These are phyloP conservation scores for Ophiosphaerella herpotricha DNA, from an alignment of 2,329 filamentous ascomycete genomes.

Conservation along the genomic window DNA sequence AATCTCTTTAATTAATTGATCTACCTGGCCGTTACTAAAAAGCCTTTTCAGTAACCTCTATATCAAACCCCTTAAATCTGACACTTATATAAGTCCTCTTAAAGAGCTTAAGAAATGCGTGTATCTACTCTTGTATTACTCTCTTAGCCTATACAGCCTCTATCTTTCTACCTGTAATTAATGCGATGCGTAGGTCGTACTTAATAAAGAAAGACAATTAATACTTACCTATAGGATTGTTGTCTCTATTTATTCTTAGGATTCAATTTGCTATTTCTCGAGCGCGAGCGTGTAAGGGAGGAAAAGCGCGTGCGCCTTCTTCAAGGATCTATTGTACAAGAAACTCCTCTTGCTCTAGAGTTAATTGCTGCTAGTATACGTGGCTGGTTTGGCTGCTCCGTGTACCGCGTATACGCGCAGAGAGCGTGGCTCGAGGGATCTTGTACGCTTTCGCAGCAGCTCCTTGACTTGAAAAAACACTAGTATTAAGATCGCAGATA, in stretches of 20 bases:
- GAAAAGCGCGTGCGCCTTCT: no score
- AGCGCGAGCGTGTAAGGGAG: no score
- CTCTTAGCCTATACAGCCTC: constrained; percentile 7
- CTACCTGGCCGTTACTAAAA: no score
- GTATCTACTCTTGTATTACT: constrained; percentile 6
- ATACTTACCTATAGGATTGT: no score
- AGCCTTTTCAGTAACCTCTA: no score
- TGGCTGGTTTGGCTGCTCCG: not conserved
- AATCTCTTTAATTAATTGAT: no score
- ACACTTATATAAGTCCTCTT: no score
- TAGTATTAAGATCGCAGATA: constrained; percentile 2
- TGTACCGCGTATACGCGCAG: not conserved
- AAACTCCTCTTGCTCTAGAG: no score
- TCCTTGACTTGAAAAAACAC: constrained; percentile 3
- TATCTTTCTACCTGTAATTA: constrained; percentile 9
- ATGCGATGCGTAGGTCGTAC: constrained; percentile 12
- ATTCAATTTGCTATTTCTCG: no score
- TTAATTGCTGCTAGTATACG: constrained; percentile 6
- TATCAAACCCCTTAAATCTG: no score
- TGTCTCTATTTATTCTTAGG: no score
- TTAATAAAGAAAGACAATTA: constrained; percentile 4
- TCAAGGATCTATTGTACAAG: no score
- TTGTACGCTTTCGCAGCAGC: constrained; percentile 9
- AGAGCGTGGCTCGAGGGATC: not conserved
- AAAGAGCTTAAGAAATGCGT: constrained; percentile 14